Evolutionary conservation across 139 green algal species (phyloP).

Genomic region (Coelastrella sp.): DNA sequence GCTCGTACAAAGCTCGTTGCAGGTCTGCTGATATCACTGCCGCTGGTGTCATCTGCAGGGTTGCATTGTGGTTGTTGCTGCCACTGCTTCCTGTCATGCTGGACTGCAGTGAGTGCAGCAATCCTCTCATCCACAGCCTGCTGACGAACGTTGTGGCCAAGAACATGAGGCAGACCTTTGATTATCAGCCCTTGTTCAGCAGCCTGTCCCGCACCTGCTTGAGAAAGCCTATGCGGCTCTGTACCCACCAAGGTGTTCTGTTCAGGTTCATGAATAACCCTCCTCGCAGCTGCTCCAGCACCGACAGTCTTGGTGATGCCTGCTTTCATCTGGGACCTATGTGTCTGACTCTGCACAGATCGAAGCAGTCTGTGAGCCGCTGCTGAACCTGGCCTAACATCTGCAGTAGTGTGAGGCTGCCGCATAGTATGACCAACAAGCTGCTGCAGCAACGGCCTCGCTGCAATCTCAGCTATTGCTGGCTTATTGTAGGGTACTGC

Average conservation of each 20-base stretch:
- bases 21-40: background rate
- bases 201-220: no score
- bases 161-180: no score
- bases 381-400: constrained; percentile 6
- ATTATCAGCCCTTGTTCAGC: no score
- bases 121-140: background rate
- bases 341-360: background rate
- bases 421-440: background rate
- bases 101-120: background rate
- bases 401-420: background rate
- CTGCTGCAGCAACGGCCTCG: background rate
- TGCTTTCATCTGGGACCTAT: background rate
- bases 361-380: constrained; percentile 12
- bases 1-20: constrained; percentile 1
- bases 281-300: background rate
- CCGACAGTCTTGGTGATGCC: no score
- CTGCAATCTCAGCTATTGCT: background rate
- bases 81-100: background rate
- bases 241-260: no score
- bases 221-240: no score
- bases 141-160: no score
- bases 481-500: background rate
- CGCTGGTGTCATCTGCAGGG: background rate
- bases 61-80: background rate
- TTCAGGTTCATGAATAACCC: no score